phyloP scores from a whole-genome alignment of 73 alveolate species.

The Loxodes magnus region DNA sequence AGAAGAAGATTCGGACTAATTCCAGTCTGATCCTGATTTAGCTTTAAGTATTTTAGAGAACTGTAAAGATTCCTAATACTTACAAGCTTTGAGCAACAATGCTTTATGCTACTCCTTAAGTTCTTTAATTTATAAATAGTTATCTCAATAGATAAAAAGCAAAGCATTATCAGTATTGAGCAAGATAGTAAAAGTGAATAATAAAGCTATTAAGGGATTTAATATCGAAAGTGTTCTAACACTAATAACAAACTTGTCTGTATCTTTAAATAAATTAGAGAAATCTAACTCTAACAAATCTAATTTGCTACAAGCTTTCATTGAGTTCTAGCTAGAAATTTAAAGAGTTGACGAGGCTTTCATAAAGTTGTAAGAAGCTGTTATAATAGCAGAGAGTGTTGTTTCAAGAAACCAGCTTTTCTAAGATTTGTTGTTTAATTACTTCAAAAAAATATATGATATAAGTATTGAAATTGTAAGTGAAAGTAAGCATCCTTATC shows the following conservation, averaged over 20 bases:
- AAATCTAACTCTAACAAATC: background rate
- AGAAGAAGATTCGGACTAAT: slow-evolving; percentile 9
- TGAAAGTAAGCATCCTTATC: slow-evolving; percentile 4
- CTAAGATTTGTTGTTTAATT: slow-evolving; percentile 1
- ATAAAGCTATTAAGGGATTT: too few species aligned
- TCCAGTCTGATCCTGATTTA: too few species aligned
- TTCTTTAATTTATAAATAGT: background rate
- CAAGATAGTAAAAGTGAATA: too few species aligned
- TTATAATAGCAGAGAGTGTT: slow-evolving; percentile 1
- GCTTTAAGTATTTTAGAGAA: background rate
- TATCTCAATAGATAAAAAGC: background rate
- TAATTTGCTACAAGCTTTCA: background rate
- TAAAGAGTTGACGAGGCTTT: background rate
- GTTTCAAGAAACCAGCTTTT: background rate
- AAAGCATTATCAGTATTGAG: too few species aligned
- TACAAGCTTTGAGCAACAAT: background rate
- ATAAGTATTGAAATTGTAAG: background rate
- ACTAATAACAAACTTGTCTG: background rate
- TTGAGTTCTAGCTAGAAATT: background rate
- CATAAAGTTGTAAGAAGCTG: background rate
- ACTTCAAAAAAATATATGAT: background rate
- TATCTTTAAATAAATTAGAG: background rate
- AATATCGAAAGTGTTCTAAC: too few species aligned
- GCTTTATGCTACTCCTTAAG: background rate
- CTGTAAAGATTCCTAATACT: background rate